These are phyloP conservation scores for Colletotrichum graminicola DNA, from an alignment of 2,329 filamentous ascomycete genomes.

Conservation along the genomic window DNA sequence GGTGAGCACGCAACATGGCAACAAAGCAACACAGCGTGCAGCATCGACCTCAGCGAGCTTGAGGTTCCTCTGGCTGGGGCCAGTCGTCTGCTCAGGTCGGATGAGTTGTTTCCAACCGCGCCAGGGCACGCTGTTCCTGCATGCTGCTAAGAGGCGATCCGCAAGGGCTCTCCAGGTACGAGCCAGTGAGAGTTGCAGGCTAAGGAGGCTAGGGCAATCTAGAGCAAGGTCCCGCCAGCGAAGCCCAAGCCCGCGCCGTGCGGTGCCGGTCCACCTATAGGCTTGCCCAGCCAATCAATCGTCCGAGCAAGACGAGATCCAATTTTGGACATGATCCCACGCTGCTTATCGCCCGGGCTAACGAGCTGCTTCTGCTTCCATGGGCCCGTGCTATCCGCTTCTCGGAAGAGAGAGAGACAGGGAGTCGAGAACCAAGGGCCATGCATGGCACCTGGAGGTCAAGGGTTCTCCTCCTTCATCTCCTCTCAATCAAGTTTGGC, in stretches of 20 bases:
- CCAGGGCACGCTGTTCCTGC: slow-evolving; percentile 40
- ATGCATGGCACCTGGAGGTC: background rate
- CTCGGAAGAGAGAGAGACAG: background rate
- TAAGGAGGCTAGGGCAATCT: background rate
- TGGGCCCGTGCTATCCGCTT: slow-evolving; percentile 1
- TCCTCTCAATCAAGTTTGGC: background rate
- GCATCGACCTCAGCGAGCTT: background rate
- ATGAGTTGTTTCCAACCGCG: slow-evolving; percentile 34
- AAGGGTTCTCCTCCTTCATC: background rate
- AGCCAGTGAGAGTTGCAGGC: slow-evolving; percentile 40
- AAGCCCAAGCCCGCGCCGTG: slow-evolving; percentile 27
- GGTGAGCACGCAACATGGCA: background rate
- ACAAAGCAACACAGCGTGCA: slow-evolving; percentile 8
- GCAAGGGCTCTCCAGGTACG: slow-evolving; percentile 38
- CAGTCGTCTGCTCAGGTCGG: slow-evolving; percentile 17
- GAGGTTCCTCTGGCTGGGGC: background rate
- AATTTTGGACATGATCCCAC: slow-evolving; percentile 37
- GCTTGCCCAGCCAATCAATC: slow-evolving; percentile 36
- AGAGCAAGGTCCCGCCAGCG: slow-evolving; percentile 24
- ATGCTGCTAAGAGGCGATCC: slow-evolving; percentile 38
- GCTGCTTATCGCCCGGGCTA: slow-evolving; percentile 20
- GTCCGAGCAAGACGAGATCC: background rate
- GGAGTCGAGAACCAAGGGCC: background rate
- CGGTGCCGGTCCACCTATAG: slow-evolving; percentile 31
- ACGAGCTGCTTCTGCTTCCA: slow-evolving; percentile 22